Evolutionary conservation across 495 filamentous ascomycete genomes (phyloP), one percentile per base, ranked within the genome.

Genomic region (Penicillium longicatenatum): DNA sequence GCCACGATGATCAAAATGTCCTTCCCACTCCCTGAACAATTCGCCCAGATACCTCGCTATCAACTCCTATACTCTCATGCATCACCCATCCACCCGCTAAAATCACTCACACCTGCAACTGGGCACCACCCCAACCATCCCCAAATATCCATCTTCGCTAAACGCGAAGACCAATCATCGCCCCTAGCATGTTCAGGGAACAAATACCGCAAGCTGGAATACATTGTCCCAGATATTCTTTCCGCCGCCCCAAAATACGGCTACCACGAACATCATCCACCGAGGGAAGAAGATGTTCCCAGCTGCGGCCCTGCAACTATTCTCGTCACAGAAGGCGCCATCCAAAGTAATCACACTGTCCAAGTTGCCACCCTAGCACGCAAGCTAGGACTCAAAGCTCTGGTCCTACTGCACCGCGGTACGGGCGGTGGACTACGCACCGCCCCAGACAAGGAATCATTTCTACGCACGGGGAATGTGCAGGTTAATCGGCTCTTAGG

Each of bases 121-220:
- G 14, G 10, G 33, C 53, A 48, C 7, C 53, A 22, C 60, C 46
- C 37, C 47, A 60, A 24, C 17, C 42, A 33, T 54, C 30, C 63
- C 52, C 55, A 33, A n/a, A 64, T 74, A 35, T 58, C 63, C 50
- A 52, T 76, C 58, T 68, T 65, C 63, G 60, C 63, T 53, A 75
- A 75, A 59, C 62, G 73, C n/a, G 74, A 77, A 65, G 74, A 77
- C 67, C 71, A 73, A 20, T 57, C 57, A 55, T 68, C 71, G 44
- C 71, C 71, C 19, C 67, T 77, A 46, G 67, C 71, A 50, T 68
- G 66, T 46, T 51, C 73, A 22, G 74, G 74, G 26, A 77, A 77
- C 62, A 77, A 77, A 66, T 74, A 75, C 61, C 73, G 74, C 46
- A 77, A 77, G 59, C 64, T 77, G 29, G 74, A 77, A 63, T 77